Evolutionary conservation across 768 basidiomycete species (phyloP), one percentile per base, ranked within the genome.

Genomic region (Udeniomyces megalosporus): DNA sequence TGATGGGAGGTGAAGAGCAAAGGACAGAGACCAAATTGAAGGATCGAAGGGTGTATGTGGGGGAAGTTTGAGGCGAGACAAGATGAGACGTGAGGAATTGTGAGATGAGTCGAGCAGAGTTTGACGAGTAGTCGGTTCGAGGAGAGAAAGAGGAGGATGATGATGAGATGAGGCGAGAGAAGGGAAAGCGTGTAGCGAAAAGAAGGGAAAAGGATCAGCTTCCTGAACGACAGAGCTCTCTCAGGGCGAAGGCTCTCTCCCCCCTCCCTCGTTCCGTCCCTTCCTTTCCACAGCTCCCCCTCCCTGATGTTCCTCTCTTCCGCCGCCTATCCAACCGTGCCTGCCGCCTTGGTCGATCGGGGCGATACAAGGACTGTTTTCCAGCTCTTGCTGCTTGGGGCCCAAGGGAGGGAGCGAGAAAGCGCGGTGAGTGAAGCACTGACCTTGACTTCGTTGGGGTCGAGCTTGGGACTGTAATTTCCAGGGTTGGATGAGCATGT

Each of bases 361-460:
- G n/a, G n/a, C n/a, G n/a, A n/a, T n/a, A n/a, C n/a, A n/a, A n/a
- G n/a, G n/a, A n/a, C n/a, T n/a, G n/a, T n/a, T n/a, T n/a, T n/a
- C n/a, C n/a, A n/a, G n/a, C n/a, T n/a, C n/a, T n/a, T n/a, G n/a
- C n/a, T n/a, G n/a, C n/a, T n/a, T n/a, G n/a, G n/a, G n/a, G n/a
- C n/a, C n/a, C n/a, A n/a, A n/a, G n/a, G n/a, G n/a, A n/a, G n/a
- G n/a, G n/a, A n/a, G n/a, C n/a, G n/a, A n/a, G n/a, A n/a, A 11
- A 26, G 14, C 42, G 34, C 35, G 26, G 69, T 24, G 20, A 52
- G 50, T 2, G 50, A 52, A 31, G 8, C 17, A n/a, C 31, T 42
- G 54, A 74, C 74, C 72, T 96, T 97, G 75, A 97, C 80, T 79
- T 99, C 93, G 77, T 79, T 86, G 70, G 93, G 93, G 80, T 99